Percentiles rank a stretch among this genome's conserved stretches.
Evolutionary conservation across 2,329 filamentous ascomycete species (phyloP).

Genomic region (Phoma sp.): DNA sequence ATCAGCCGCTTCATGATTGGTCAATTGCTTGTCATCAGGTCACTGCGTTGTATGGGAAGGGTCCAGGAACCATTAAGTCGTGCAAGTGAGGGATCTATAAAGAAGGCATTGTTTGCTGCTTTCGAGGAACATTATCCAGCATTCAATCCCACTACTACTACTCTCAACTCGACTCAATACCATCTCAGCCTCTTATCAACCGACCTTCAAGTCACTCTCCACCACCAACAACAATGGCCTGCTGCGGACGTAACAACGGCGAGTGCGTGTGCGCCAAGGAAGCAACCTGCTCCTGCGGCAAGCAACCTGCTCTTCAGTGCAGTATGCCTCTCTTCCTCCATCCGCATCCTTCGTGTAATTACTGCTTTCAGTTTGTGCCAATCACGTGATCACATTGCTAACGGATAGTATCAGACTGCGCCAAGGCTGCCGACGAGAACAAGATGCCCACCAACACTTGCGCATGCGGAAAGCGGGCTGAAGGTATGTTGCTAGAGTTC

Average conservation of each 20-base stretch:
- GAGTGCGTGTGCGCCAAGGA: slow-evolving; percentile 66
- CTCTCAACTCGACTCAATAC: neutral
- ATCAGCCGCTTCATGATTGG: slow-evolving; percentile 44
- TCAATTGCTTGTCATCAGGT: slow-evolving; percentile 23
- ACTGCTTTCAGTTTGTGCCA: slow-evolving; percentile 12
- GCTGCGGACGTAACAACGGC: slow-evolving; percentile 66
- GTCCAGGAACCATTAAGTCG: slow-evolving; percentile 25
- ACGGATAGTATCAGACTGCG: slow-evolving; percentile 61
- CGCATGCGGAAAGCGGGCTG: slow-evolving; percentile 77
- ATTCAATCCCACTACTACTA: slow-evolving; percentile 6
- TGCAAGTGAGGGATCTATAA: slow-evolving; percentile 30
- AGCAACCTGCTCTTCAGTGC: slow-evolving; percentile 86
- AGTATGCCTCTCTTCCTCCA: slow-evolving; percentile 48
- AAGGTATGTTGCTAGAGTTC: slow-evolving; percentile 61
- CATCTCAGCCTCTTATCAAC: slow-evolving; percentile 4
- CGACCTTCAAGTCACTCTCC: slow-evolving; percentile 11
- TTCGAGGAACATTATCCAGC: slow-evolving; percentile 7
- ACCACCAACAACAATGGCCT: slow-evolving; percentile 53
- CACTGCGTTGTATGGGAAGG: slow-evolving; percentile 26
- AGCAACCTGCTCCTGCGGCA: slow-evolving; percentile 84
- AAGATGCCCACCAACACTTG: slow-evolving; percentile 72
- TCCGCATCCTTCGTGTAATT: slow-evolving; percentile 20
- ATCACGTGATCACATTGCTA: slow-evolving; percentile 13
- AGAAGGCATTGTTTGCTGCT: slow-evolving; percentile 17
- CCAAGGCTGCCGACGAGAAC: slow-evolving; percentile 80